phyloP scores from a whole-genome alignment of 257 asterid species.

The Solanum medicagineum region DNA sequence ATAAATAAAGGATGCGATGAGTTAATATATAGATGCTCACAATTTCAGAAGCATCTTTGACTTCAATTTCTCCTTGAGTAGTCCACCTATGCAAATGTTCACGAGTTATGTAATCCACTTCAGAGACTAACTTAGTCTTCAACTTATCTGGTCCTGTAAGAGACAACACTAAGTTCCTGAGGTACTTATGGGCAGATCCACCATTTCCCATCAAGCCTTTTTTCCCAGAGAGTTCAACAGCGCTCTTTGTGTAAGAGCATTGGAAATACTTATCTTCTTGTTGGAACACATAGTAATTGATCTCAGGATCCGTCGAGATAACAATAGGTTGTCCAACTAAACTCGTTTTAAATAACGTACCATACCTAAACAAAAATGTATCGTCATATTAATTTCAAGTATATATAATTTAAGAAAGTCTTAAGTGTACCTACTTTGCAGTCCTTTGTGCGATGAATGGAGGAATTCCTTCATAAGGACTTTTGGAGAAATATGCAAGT shows the following conservation, averaged over 20 bases:
- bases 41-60: neutral
- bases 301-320: constrained; percentile 4
- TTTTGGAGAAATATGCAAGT: neutral
- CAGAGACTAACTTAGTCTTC: neutral
- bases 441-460: neutral
- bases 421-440: neutral
- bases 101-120: neutral
- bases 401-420: too few species aligned
- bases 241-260: neutral
- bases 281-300: neutral
- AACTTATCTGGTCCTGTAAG: neutral
- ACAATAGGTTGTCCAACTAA: constrained; percentile 4
- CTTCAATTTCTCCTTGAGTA: neutral
- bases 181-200: neutral
- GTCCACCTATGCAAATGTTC: neutral
- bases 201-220: neutral
- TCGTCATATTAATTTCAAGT: too few species aligned
- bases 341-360: neutral
- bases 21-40: neutral
- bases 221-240: neutral
- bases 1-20: too few species aligned
- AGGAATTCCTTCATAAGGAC: neutral
- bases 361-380: neutral
- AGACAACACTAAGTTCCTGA: neutral
- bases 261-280: neutral